Evolutionary conservation across 352 stramenopile species (phyloP), one percentile per base, ranked within the genome.

Genomic region (Phytophthora parvispora): DNA sequence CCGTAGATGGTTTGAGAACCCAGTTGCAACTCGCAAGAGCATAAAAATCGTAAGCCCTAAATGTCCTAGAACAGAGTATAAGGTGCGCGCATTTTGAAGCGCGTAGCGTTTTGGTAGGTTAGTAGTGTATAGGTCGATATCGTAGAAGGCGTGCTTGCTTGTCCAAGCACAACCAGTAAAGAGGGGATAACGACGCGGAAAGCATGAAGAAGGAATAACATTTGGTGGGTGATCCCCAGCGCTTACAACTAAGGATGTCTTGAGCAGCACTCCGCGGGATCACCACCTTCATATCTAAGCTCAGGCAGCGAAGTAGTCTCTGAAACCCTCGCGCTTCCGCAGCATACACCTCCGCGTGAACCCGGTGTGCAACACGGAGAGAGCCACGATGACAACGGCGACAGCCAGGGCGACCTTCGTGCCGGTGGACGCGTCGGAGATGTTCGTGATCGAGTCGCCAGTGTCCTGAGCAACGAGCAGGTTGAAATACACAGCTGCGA

Each of bases 401-500:
- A 53, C 60, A 13, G 70, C 83, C 43, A 97, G 74, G 20, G 89
- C 87, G 29, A 76, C 57, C 29, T 87, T 83, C 27, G 86, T 95
- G n/a, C 78, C 77, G 0, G 75, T 74, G 24, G 84, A 91, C 8
- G 77, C 80, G 31, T 93, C 78, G 1, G 60, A 80, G 50, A 93
- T 78, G 40, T 77, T 84, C 3, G 62, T 73, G 18, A 93, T 62
- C 40, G 69, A 65, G 16, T 78, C 68, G 16, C 84, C 83, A 2
- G 72, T 69, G 58, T 93, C 80, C 55, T 94, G 38, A 15, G 75
- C 78, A 18, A 96, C 84, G 1, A 96, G 67, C 38, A 97, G 66
- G 63, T 95, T 89, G 73, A 96, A 94, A 72, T 95, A 97, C 22
- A 97, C 72, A 4, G 88, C 90, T 3, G 81, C 86, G 10, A 78